Percentiles rank a stretch among this genome's conserved stretches.
Evolutionary conservation across 139 green algal genomes (phyloP).

Genomic region (Diplosphaera chodatii): DNA sequence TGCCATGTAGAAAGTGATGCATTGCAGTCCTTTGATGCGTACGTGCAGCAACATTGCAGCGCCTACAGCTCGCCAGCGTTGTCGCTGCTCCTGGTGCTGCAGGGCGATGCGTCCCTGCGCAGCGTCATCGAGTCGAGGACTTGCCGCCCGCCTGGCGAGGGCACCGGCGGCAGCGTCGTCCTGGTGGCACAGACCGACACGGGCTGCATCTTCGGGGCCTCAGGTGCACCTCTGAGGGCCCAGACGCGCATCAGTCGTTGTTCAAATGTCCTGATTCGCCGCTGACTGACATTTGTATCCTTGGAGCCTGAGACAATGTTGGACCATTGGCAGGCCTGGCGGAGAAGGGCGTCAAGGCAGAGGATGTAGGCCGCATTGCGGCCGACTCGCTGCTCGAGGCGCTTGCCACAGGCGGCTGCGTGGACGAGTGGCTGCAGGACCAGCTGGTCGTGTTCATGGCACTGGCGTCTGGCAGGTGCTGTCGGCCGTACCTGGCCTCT

Average conservation of each 20-base stretch:
- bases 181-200: conserved; percentile 43
- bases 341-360: conserved; percentile 30
- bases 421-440: too few species aligned
- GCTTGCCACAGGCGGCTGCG: conserved; percentile 39
- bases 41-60: background rate
- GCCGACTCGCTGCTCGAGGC: conserved; percentile 50
- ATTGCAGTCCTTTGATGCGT: background rate
- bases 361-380: conserved; percentile 32
- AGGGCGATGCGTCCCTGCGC: background rate
- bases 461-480: conserved; percentile 44
- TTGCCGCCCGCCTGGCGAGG: background rate
- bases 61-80: background rate
- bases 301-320: too few species aligned
- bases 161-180: conserved; percentile 51
- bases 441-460: conserved; percentile 86
- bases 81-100: too few species aligned
- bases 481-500: too few species aligned
- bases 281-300: too few species aligned
- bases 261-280: too few species aligned
- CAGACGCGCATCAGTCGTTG: background rate
- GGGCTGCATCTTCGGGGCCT: conserved; percentile 45
- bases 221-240: conserved; percentile 6
- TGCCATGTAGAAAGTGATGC: too few species aligned
- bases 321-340: conserved; percentile 27
- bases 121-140: background rate